These are phyloP conservation scores for Inonotus hispidus DNA, from an alignment of 1,284 basidiomycete genomes.

Conservation along the genomic window DNA sequence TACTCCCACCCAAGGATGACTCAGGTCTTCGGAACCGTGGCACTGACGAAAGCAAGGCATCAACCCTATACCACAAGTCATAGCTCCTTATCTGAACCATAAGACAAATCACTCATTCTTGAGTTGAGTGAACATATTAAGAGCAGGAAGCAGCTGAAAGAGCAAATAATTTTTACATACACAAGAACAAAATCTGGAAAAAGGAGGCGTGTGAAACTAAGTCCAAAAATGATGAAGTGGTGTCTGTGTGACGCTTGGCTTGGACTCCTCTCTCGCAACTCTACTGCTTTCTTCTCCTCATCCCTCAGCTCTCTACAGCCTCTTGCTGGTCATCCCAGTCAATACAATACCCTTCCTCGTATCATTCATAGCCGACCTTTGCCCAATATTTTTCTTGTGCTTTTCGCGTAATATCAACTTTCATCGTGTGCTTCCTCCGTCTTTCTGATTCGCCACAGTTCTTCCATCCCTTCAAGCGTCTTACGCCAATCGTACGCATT, in stretches of 20 bases:
- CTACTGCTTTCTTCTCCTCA: background rate
- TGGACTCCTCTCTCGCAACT: background rate
- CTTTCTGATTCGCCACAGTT: background rate
- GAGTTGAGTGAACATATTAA: too few relatives aligned
- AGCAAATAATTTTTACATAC: too few relatives aligned
- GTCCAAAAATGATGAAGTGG: background rate
- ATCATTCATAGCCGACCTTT: background rate
- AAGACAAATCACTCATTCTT: background rate
- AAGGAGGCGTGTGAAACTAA: background rate
- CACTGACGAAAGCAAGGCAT: background rate
- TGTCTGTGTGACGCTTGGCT: background rate
- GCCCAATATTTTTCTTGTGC: background rate
- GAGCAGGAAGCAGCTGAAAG: background rate
- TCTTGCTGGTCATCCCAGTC: background rate
- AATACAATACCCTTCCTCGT: conserved; percentile 1
- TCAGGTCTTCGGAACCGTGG: background rate
- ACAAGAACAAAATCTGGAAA: conserved; percentile 1
- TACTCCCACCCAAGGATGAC: background rate
- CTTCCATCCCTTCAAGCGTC: background rate
- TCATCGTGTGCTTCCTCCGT: background rate
- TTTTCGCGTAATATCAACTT: background rate
- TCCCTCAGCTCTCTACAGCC: conserved; percentile 2
- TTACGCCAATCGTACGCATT: background rate
- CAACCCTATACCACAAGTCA: background rate
- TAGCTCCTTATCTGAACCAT: background rate